Percentiles rank a stretch among this genome's conserved stretches.
These are phyloP conservation scores for Pythium graminicola DNA, from an alignment of 352 stramenopile genomes.

Conservation along the genomic window DNA sequence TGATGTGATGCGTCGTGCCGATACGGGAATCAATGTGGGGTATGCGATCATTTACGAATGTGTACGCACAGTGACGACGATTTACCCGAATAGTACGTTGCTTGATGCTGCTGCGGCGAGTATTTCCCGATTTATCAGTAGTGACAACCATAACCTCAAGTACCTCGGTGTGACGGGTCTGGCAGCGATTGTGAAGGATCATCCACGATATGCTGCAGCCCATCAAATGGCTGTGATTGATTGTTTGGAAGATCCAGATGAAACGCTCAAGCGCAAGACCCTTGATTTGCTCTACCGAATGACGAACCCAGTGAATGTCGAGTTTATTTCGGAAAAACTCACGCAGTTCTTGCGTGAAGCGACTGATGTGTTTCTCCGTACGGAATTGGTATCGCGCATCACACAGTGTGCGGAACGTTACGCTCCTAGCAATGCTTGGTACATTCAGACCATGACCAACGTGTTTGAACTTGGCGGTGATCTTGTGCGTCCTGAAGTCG, in stretches of 20 bases:
- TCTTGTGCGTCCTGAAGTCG: slow-evolving; percentile 95
- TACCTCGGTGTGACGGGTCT: slow-evolving; percentile 99
- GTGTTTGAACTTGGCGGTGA: slow-evolving; percentile 95
- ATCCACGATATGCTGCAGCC: slow-evolving; percentile 94
- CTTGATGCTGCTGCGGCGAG: slow-evolving; percentile 91
- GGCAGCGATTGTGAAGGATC: slow-evolving; percentile 96
- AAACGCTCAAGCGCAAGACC: slow-evolving; percentile 99
- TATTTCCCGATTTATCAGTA: slow-evolving; percentile 94
- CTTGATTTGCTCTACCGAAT: slow-evolving; percentile 96
- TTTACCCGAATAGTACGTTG: slow-evolving; percentile 98
- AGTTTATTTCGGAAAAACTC: slow-evolving; percentile 99
- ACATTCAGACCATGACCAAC: slow-evolving; percentile 97
- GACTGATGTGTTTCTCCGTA: slow-evolving; percentile 96
- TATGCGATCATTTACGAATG: slow-evolving; percentile 99
- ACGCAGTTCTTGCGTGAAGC: slow-evolving; percentile 94
- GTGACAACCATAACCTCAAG: slow-evolving; percentile 96
- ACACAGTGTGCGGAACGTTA: slow-evolving; percentile 96
- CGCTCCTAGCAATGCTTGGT: slow-evolving; percentile 98
- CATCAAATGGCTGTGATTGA: slow-evolving; percentile 99
- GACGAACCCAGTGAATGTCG: slow-evolving; percentile 99
- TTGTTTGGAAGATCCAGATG: slow-evolving; percentile 98
- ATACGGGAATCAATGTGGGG: slow-evolving; percentile 99
- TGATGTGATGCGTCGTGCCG: slow-evolving; percentile 97
- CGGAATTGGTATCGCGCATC: slow-evolving; percentile 96
- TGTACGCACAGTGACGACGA: slow-evolving; percentile 97